phyloP scores from a whole-genome alignment of 106 monocot genomes.

The Cymbidium sinense region DNA sequence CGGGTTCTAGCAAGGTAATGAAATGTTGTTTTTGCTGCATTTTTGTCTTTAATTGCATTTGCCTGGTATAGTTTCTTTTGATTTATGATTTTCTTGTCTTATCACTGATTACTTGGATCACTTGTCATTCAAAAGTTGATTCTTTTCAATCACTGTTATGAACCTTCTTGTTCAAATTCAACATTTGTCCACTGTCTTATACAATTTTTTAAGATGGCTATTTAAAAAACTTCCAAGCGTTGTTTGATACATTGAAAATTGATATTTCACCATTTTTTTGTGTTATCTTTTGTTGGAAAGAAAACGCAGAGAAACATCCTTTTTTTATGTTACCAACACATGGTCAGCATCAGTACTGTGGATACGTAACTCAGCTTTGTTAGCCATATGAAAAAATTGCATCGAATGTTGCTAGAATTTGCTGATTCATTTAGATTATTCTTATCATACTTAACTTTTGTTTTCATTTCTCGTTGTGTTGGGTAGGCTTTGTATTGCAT shows the following conservation, averaged over 20 bases:
- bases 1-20: conserved; percentile 70
- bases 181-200: neutral
- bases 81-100: neutral
- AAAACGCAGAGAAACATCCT: neutral
- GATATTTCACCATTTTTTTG: neutral
- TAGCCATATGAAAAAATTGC: neutral
- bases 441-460: neutral
- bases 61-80: neutral
- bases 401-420: neutral
- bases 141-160: neutral
- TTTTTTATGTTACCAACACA: neutral
- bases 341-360: too few relatives aligned
- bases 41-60: neutral
- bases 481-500: too few relatives aligned
- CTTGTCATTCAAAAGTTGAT: neutral
- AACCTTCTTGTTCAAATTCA: neutral
- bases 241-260: neutral
- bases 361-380: neutral
- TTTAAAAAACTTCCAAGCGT: neutral
- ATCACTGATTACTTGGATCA: neutral
- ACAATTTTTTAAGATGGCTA: neutral
- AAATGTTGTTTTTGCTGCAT: neutral
- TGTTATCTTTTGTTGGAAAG: neutral
- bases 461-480: too few relatives aligned
- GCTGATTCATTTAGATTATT: neutral